These are phyloP conservation scores for Phyllosticta paracitricarpa DNA, from an alignment of 2,329 filamentous ascomycete genomes.

Conservation along the genomic window DNA sequence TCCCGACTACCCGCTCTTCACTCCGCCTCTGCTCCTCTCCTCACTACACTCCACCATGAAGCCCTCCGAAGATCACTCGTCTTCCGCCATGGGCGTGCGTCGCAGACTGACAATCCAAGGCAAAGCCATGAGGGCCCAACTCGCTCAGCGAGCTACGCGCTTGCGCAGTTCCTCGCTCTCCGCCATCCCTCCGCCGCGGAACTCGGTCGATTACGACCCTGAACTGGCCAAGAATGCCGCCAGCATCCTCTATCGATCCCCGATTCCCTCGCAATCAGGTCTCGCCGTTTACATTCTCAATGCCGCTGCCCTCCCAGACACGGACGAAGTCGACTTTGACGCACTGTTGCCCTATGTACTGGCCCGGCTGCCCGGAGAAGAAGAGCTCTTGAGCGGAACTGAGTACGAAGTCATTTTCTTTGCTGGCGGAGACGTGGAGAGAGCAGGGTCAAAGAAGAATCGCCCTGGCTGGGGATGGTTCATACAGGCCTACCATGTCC, in stretches of 20 bases:
- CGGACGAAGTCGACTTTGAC: slow-evolving; percentile 45
- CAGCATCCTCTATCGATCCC: slow-evolving; percentile 46
- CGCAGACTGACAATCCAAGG: slow-evolving; percentile 7
- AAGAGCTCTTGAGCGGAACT: slow-evolving; percentile 42
- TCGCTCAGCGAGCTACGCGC: slow-evolving; percentile 21
- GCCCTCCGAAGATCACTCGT: not conserved
- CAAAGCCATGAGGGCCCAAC: slow-evolving; percentile 23
- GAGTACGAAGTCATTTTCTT: slow-evolving; percentile 50
- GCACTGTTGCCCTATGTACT: slow-evolving; percentile 46
- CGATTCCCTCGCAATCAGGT: slow-evolving; percentile 38
- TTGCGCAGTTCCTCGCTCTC: slow-evolving; percentile 36
- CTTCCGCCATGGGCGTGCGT: slow-evolving; percentile 7
- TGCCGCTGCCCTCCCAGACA: slow-evolving; percentile 46
- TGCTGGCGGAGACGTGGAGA: slow-evolving; percentile 39
- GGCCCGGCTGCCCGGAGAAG: slow-evolving; percentile 43
- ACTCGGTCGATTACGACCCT: slow-evolving; percentile 38
- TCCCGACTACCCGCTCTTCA: not conserved
- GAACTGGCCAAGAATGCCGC: slow-evolving; percentile 40
- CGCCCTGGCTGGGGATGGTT: slow-evolving; percentile 47
- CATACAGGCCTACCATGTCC: slow-evolving; percentile 46
- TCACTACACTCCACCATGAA: not conserved
- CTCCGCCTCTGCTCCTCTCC: not conserved
- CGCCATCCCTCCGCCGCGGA: slow-evolving; percentile 36
- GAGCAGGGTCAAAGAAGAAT: slow-evolving; percentile 30
- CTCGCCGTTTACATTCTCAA: slow-evolving; percentile 46